Conservation (phyloP, 1,284 basidiomycete species). For the Leccinum ponderosum region DNA sequence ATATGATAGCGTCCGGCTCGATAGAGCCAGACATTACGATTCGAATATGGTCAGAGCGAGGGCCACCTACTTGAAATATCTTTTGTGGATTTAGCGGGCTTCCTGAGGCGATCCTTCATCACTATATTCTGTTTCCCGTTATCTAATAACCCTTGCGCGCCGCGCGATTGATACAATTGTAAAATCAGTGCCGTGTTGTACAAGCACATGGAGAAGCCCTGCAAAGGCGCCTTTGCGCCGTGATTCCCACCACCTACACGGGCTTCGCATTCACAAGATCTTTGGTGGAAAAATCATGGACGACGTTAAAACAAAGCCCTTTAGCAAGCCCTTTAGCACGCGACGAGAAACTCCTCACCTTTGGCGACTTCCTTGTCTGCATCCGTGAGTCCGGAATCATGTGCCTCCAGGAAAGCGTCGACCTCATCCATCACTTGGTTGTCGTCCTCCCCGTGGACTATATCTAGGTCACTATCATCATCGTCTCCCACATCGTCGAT, state of each 20-base stretch:
- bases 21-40: conserved; percentile 79
- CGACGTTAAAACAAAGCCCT: conserved; percentile 7
- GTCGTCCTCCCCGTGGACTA: conserved; percentile 63
- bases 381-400: conserved; percentile 84
- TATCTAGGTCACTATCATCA: conserved; percentile 68
- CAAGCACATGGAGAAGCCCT: conserved; percentile 19
- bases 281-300: conserved; percentile 23
- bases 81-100: conserved; percentile 6
- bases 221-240: not conserved
- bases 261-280: conserved; percentile 69
- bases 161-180: conserved; percentile 11
- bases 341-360: conserved; percentile 42
- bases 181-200: conserved; percentile 6
- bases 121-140: conserved; percentile 7
- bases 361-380: conserved; percentile 84
- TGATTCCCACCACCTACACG: conserved; percentile 30
- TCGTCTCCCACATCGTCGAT: conserved; percentile 80
- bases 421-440: conserved; percentile 91
- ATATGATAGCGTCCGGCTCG: conserved; percentile 83
- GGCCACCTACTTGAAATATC: conserved; percentile 19
- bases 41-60: conserved; percentile 74
- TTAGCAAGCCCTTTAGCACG: not conserved
- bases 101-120: conserved; percentile 4
- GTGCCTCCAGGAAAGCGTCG: conserved; percentile 89
- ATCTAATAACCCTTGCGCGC: not conserved